Percentiles rank a stretch among this genome's conserved stretches.
Evolutionary conservation across 371 early-diverging fungal genomes (phyloP).

Genomic region (Zychaea mexicana): DNA sequence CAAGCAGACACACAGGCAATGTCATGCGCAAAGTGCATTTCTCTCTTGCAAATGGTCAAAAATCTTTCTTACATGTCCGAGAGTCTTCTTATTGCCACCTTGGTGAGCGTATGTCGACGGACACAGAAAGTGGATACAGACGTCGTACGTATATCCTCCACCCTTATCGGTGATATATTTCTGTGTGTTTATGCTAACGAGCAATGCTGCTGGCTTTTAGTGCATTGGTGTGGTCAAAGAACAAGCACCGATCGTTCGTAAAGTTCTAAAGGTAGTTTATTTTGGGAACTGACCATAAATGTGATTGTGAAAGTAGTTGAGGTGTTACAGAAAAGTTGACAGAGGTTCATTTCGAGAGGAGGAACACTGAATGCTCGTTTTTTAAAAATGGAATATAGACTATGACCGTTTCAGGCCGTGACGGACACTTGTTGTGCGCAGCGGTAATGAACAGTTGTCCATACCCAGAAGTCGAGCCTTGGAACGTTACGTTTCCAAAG

Average conservation of each 20-base stretch:
- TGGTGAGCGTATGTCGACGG: slow-evolving; percentile 37
- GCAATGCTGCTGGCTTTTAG: slow-evolving; percentile 19
- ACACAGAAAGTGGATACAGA: slow-evolving; percentile 32
- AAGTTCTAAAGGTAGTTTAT: slow-evolving; percentile 39
- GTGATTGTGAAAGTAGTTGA: too few relatives aligned
- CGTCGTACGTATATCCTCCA: slow-evolving; percentile 31
- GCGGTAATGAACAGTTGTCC: slow-evolving; percentile 46
- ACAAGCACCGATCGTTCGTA: slow-evolving; percentile 47
- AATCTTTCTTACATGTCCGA: slow-evolving; percentile 41
- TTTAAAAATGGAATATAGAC: slow-evolving; percentile 27
- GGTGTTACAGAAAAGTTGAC: too few relatives aligned
- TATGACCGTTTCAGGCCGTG: slow-evolving; percentile 48
- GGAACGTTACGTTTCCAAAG: slow-evolving; percentile 54
- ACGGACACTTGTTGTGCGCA: slow-evolving; percentile 50
- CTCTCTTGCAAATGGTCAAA: slow-evolving; percentile 33
- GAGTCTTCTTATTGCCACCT: slow-evolving; percentile 24
- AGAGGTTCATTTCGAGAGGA: too few relatives aligned
- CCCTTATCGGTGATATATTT: not conserved
- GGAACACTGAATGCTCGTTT: too few relatives aligned
- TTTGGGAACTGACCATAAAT: not conserved
- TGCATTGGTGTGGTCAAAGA: slow-evolving; percentile 51
- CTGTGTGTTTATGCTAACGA: not conserved
- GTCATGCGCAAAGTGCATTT: slow-evolving; percentile 44
- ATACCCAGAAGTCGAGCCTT: slow-evolving; percentile 43
- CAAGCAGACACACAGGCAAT: slow-evolving; percentile 20